Percentiles rank a stretch among this genome's conserved stretches.
These are phyloP conservation scores for Beauveria australis DNA, from an alignment of 2,329 filamentous ascomycete genomes.

Conservation along the genomic window DNA sequence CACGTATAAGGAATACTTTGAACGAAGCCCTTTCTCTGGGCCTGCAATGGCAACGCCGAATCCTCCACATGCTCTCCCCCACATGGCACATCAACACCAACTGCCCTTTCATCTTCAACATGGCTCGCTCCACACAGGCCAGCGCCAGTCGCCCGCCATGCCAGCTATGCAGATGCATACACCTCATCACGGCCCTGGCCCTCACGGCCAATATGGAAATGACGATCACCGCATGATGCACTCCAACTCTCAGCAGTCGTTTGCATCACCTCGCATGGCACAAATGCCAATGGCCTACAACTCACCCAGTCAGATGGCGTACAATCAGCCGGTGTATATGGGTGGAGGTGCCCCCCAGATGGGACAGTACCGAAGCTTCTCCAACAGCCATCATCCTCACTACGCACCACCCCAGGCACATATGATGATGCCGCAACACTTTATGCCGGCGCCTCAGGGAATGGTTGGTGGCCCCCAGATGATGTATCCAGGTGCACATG, in stretches of 20 bases:
- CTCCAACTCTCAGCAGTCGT: constrained; percentile 73
- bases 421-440: constrained; percentile 79
- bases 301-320: constrained; percentile 61
- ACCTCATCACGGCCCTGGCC: constrained; percentile 60
- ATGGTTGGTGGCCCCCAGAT: constrained; percentile 66
- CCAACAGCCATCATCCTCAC: constrained; percentile 50
- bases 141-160: constrained; percentile 65
- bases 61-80: constrained; percentile 59
- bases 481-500: constrained; percentile 67
- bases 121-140: constrained; percentile 57
- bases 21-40: constrained; percentile 50
- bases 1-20: constrained; percentile 74
- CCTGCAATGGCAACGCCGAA: constrained; percentile 60
- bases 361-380: constrained; percentile 61
- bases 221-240: constrained; percentile 89
- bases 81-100: constrained; percentile 75
- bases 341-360: constrained; percentile 63
- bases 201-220: constrained; percentile 59
- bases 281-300: constrained; percentile 63
- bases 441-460: constrained; percentile 63
- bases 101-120: constrained; percentile 77
- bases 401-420: constrained; percentile 65
- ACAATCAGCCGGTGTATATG: constrained; percentile 65
- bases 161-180: constrained; percentile 69
- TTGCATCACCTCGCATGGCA: constrained; percentile 72